Evolutionary conservation across 2,329 filamentous ascomycete species (phyloP).

Genomic region (Zasmidium cellare): DNA sequence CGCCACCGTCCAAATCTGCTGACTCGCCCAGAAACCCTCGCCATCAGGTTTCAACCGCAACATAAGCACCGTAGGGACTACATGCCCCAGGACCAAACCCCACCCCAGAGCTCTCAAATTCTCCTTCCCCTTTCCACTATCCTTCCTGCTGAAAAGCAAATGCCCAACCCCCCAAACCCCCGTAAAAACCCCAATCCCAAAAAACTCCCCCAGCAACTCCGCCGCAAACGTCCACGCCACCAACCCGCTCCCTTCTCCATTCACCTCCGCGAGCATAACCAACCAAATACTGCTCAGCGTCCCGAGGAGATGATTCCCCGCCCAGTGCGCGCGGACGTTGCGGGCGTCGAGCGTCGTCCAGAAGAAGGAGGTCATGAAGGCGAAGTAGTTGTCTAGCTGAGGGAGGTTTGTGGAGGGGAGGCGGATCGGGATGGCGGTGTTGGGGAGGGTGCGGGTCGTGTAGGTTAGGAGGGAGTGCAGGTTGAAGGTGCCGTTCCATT

Average conservation of each 20-base stretch:
- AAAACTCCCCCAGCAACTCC: slow-evolving; percentile 23
- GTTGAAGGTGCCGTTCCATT: slow-evolving; percentile 22
- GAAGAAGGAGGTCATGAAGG: slow-evolving; percentile 26
- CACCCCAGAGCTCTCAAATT: slow-evolving; percentile 19
- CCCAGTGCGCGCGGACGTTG: slow-evolving; percentile 22
- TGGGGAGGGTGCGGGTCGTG: slow-evolving; percentile 18
- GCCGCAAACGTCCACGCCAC: slow-evolving; percentile 18
- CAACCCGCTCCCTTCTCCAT: slow-evolving; percentile 6
- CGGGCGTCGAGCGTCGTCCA: slow-evolving; percentile 17
- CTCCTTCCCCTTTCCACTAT: not conserved
- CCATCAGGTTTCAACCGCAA: slow-evolving; percentile 17
- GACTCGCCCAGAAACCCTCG: slow-evolving; percentile 13
- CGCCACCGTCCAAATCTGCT: slow-evolving; percentile 25
- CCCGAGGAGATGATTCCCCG: slow-evolving; percentile 23
- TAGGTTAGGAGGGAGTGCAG: slow-evolving; percentile 16
- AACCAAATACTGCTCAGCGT: slow-evolving; percentile 22
- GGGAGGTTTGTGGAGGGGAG: slow-evolving; percentile 19
- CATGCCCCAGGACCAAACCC: slow-evolving; percentile 21
- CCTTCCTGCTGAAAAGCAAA: slow-evolving; percentile 8
- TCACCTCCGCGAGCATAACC: slow-evolving; percentile 22
- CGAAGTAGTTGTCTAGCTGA: slow-evolving; percentile 23
- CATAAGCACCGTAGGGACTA: slow-evolving; percentile 24
- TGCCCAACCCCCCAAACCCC: slow-evolving; percentile 24
- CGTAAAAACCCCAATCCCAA: slow-evolving; percentile 24
- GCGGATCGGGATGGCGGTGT: slow-evolving; percentile 21